phyloP scores from a whole-genome alignment of 176 grass and related monocot species.

The Eragrostis curvula region DNA sequence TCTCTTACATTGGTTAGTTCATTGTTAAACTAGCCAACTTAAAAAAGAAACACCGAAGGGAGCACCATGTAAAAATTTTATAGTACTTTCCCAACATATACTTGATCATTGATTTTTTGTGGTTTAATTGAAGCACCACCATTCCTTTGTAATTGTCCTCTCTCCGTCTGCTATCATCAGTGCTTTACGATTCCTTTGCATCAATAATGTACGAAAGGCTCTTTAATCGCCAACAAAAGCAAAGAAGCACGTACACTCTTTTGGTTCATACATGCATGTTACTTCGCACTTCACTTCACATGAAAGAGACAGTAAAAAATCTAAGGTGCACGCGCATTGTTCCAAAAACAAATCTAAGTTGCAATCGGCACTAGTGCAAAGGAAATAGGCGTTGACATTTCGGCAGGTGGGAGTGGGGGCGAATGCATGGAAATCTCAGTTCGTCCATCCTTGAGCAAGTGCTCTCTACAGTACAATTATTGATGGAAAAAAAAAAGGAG shows the following conservation, averaged over 20 bases:
- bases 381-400: constrained; percentile 5
- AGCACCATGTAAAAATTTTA: no score
- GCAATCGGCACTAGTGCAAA: not conserved
- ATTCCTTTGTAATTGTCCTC: not conserved
- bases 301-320: not conserved
- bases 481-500: no score
- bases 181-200: not conserved
- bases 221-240: not conserved
- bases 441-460: not conserved
- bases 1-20: no score
- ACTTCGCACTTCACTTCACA: not conserved
- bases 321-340: not conserved
- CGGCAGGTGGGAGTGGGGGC: not conserved
- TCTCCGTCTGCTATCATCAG: not conserved
- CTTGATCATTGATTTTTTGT: not conserved
- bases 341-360: not conserved
- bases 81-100: no score
- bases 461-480: constrained; percentile 15
- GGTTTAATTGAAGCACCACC: not conserved
- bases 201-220: not conserved
- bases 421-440: not conserved
- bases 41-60: no score
- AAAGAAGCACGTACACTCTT: not conserved
- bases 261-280: not conserved
- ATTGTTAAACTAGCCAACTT: no score